Evolutionary conservation across 176 grass and related monocot species (phyloP).

Genomic region (Bothriochloa decipiens): DNA sequence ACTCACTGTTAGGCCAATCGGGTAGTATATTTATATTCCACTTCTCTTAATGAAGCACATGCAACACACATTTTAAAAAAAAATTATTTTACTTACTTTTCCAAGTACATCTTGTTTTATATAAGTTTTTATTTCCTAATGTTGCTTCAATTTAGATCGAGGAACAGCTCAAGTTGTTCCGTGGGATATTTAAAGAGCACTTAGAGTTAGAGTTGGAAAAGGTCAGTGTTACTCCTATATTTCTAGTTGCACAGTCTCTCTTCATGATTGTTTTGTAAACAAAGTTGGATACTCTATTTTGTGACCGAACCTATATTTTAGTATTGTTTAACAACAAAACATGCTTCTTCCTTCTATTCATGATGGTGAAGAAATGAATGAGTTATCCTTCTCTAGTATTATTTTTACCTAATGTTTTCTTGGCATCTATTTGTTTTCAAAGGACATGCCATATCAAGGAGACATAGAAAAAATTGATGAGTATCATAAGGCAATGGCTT

Average conservation of each 20-base stretch:
- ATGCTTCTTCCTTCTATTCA: not conserved
- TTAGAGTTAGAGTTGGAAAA: not conserved
- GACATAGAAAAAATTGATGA: not conserved
- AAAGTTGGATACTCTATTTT: not conserved
- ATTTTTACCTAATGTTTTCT: not conserved
- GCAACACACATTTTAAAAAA: no score
- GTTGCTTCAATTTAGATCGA: not conserved
- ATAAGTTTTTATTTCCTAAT: not conserved
- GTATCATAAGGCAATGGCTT: not conserved
- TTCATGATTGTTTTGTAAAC: not conserved
- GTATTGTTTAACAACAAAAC: not conserved
- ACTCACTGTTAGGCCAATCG: no score
- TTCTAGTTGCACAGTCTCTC: not conserved
- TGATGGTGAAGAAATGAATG: not conserved
- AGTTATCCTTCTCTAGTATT: not conserved
- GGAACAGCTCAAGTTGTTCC: not conserved
- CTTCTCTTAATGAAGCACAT: no score
- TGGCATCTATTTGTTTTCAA: not conserved
- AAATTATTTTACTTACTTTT: no score
- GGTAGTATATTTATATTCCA: no score
- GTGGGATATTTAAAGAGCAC: not conserved
- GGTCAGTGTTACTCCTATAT: not conserved
- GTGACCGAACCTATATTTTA: not conserved
- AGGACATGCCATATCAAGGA: constrained; percentile 23
- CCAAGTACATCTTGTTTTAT: no score